Conservation (phyloP, 305 asterid species). For the Fraxinus sp. region DNA sequence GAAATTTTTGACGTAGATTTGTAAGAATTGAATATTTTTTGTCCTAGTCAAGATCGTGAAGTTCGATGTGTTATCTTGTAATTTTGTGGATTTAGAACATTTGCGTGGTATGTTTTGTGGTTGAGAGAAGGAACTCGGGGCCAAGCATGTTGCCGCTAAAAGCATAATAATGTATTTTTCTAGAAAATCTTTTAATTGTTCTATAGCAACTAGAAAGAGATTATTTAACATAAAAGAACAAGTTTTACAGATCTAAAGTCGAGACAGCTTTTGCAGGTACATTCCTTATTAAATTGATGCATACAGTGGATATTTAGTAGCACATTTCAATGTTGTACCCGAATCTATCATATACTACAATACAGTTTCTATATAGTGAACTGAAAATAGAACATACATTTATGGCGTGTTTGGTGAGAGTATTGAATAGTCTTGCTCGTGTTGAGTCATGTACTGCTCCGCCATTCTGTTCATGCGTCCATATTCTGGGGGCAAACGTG, state of each 20-base stretch:
- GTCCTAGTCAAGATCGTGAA: background rate
- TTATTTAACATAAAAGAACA: background rate
- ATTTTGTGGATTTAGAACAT: background rate
- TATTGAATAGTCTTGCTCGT: background rate
- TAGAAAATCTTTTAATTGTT: background rate
- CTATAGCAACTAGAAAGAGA: background rate
- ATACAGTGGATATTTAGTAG: background rate
- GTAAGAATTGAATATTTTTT: background rate
- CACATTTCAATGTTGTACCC: background rate
- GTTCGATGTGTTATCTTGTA: background rate
- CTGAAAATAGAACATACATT: background rate
- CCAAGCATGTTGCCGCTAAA: background rate
- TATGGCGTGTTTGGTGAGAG: background rate
- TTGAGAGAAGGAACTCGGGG: background rate
- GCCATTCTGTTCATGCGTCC: background rate
- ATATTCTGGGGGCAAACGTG: background rate
- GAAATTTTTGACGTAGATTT: conserved; percentile 11
- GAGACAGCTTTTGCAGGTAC: background rate
- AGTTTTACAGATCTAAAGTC: background rate
- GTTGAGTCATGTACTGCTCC: background rate
- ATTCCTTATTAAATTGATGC: background rate
- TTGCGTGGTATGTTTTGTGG: background rate
- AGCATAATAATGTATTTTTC: background rate
- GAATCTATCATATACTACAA: background rate
- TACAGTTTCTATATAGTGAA: background rate